Evolutionary conservation across 768 basidiomycete genomes (phyloP), one percentile per base, ranked within the genome.

Genomic region (Tricholomella constricta): DNA sequence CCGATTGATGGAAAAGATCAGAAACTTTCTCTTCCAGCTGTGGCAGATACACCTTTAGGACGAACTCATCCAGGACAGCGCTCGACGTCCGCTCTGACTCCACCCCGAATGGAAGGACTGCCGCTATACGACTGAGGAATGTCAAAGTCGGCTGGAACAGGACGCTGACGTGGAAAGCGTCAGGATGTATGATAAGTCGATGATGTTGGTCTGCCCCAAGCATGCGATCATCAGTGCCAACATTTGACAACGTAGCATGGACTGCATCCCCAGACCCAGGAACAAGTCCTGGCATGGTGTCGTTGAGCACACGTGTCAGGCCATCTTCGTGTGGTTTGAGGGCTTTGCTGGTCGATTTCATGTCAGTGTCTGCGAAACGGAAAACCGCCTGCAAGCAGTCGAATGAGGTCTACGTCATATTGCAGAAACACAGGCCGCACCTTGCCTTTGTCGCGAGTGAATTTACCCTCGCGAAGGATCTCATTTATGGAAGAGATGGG

Each of bases 21-120:
- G 89, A 86, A 43, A 96, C 92, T 66, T 93, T 94, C 66, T 98
- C 95, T 66, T 98, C 95, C 53, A 99, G 69, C 67, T 97, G 95
- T 0, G 96, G 96, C 41, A 98, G 72, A 72, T 96, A 98, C 1
- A 93, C 89, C 51, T 86, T 90, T 37, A 94, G 72, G 11, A 99
- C 93, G 64, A 99, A 98, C 45, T 97, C 91, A 55, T 98, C 93
- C 53, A 98, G 68, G 10, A 95, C 83, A 17, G 81, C 76, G 38
- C 83, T 87, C 23, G 90, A 85, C 2, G 85, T 79, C 45, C 80
- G 76, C 19, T 82, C 79, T 26, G 80, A 78, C 56, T 91, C 89
- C 26, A 81, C 61, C 3, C 87, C 91, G 42, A 82, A 79, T 2
- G 94, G 93, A 25, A 97, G 73, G 23, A 88, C 74, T 22, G 84